Conservation (phyloP, 1,139 yeast species). For the Nakaseomyces delphensis region DNA sequence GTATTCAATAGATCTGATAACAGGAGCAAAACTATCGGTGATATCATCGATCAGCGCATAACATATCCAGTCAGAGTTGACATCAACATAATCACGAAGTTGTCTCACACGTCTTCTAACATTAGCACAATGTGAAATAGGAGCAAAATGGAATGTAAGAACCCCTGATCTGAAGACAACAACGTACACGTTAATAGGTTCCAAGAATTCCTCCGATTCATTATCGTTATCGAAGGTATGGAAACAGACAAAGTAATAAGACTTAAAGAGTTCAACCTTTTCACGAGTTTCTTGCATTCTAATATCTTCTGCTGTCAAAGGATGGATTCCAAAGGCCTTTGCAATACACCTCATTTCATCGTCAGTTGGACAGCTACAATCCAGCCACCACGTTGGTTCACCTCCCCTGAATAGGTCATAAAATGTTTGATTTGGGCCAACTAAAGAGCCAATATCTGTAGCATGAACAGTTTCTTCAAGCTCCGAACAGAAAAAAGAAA, state of each 20-base stretch:
- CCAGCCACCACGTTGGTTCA: conserved; percentile 62
- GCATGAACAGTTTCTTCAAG: conserved; percentile 84
- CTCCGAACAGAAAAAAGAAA: conserved; percentile 73
- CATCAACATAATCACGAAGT: conserved; percentile 76
- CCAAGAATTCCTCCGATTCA: conserved; percentile 72
- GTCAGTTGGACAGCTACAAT: conserved; percentile 61
- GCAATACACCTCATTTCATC: conserved; percentile 57
- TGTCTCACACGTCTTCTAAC: conserved; percentile 90
- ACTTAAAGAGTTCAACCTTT: conserved; percentile 67
- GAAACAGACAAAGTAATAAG: conserved; percentile 73
- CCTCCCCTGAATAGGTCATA: conserved; percentile 50
- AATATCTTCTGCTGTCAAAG: conserved; percentile 78
- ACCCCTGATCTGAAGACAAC: conserved; percentile 83
- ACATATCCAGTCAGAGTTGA: conserved; percentile 88
- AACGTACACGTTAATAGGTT: conserved; percentile 79
- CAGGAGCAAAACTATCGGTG: conserved; percentile 89
- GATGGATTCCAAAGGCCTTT: conserved; percentile 74
- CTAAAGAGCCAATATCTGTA: conserved; percentile 70
- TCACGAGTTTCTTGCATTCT: conserved; percentile 80
- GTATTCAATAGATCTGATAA: conserved; percentile 73
- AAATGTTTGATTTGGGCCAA: conserved; percentile 55
- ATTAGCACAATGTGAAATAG: conserved; percentile 72
- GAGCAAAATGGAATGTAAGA: conserved; percentile 76
- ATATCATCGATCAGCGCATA: conserved; percentile 91
- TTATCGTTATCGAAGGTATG: conserved; percentile 71